Conservation (phyloP, 306 rosid species). For the Myrica gale region DNA sequence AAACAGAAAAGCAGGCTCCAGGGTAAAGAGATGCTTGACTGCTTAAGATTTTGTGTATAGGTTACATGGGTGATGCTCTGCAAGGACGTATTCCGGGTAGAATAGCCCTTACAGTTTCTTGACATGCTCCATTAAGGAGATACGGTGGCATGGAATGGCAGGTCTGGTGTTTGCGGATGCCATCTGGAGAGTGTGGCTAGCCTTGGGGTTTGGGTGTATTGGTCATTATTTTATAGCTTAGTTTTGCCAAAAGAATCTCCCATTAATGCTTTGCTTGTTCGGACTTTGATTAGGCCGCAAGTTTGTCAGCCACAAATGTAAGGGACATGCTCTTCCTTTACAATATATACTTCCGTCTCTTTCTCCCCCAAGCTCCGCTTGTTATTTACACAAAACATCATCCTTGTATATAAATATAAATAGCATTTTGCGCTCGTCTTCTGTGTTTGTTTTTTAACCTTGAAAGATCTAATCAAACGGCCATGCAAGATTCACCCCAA, state of each 20-base stretch:
- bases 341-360: not conserved
- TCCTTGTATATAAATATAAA: conserved; percentile 54
- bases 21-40: conserved; percentile 5
- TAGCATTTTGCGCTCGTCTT: conserved; percentile 34
- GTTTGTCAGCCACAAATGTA: conserved; percentile 25
- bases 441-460: conserved; percentile 14
- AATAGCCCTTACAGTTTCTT: conserved; percentile 10
- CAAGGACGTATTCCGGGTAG: conserved; percentile 1
- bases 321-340: conserved; percentile 7
- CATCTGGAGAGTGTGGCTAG: conserved; percentile 33
- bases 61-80: conserved; percentile 2
- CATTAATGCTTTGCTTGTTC: conserved; percentile 37
- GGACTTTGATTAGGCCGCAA: conserved; percentile 37
- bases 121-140: conserved; percentile 24
- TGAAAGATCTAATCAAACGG: not conserved
- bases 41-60: conserved; percentile 23
- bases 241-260: conserved; percentile 38
- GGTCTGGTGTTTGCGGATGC: conserved; percentile 21
- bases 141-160: conserved; percentile 19
- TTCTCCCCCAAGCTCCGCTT: not conserved
- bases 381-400: conserved; percentile 30
- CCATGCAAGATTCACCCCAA: not conserved
- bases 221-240: conserved; percentile 33
- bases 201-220: conserved; percentile 40
- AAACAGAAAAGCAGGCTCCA: conserved; percentile 22